Evolutionary conservation across 2,329 filamentous ascomycete species (phyloP).

Genomic region (Trichoderma asperellum): DNA sequence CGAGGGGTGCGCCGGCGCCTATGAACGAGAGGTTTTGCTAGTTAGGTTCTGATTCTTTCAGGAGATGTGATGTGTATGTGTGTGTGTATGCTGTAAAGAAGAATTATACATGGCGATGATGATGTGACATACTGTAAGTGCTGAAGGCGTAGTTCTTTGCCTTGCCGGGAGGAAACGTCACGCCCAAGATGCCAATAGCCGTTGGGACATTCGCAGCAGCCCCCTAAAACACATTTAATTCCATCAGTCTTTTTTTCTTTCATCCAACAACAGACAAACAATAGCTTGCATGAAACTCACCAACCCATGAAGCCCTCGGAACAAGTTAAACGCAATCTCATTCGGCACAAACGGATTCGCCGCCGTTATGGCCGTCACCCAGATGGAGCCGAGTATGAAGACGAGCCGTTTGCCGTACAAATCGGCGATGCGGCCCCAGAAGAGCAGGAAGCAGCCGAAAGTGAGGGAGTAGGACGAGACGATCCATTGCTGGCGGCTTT

Average conservation of each 20-base stretch:
- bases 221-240: conserved; percentile 47
- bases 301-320: conserved; percentile 68
- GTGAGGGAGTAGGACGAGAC: conserved; percentile 67
- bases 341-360: conserved; percentile 66
- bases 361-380: conserved; percentile 62
- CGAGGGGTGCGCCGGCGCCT: conserved; percentile 67
- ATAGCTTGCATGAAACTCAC: conserved; percentile 33
- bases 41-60: too few relatives aligned
- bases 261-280: background rate
- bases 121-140: conserved; percentile 53
- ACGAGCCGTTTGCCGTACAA: conserved; percentile 68
- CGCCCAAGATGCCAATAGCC: conserved; percentile 70
- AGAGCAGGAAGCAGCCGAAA: conserved; percentile 68
- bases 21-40: background rate
- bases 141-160: conserved; percentile 74
- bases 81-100: too few relatives aligned
- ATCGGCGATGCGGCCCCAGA: conserved; percentile 70
- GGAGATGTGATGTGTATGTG: too few relatives aligned
- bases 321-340: conserved; percentile 69
- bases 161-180: conserved; percentile 68
- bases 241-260: background rate
- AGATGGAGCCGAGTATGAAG: conserved; percentile 66
- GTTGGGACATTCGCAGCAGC: conserved; percentile 72
- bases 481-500: conserved; percentile 66
- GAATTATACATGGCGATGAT: too few relatives aligned